Evolutionary conservation across 805 yeast species (phyloP).

Genomic region (Saccharomycopsis babjevae): DNA sequence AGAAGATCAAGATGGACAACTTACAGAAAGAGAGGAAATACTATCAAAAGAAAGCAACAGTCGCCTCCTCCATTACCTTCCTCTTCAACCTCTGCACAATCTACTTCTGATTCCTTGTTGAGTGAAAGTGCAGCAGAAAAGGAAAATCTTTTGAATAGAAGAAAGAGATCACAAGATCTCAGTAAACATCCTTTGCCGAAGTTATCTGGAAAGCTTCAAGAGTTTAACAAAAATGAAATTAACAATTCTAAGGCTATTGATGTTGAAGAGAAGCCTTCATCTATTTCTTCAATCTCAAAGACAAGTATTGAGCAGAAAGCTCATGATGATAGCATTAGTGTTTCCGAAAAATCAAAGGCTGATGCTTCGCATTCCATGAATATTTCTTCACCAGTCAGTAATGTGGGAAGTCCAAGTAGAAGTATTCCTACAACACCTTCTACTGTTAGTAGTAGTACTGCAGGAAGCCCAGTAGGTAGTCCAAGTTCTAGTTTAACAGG

Average conservation of each 20-base stretch:
- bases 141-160: conserved; percentile 5
- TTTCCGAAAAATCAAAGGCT: not conserved
- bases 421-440: not conserved
- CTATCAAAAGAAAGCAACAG: not conserved
- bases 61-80: not conserved
- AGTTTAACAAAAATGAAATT: not conserved
- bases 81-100: not conserved
- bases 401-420: not conserved
- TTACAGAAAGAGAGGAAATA: conserved; percentile 30
- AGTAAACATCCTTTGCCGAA: conserved; percentile 16
- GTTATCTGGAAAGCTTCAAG: conserved; percentile 1
- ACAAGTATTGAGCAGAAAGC: not conserved
- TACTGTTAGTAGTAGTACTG: not conserved
- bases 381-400: not conserved
- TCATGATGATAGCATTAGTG: not conserved
- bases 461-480: not conserved
- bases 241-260: not conserved
- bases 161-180: conserved; percentile 16
- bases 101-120: not conserved
- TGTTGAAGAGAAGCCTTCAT: not conserved
- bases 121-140: not conserved
- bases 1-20: conserved; percentile 43
- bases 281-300: not conserved
- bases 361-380: not conserved
- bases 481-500: not conserved